Evolutionary conservation across 805 yeast species (phyloP), one percentile per base, ranked within the genome.

Genomic region (Hanseniaspora lachancei): DNA sequence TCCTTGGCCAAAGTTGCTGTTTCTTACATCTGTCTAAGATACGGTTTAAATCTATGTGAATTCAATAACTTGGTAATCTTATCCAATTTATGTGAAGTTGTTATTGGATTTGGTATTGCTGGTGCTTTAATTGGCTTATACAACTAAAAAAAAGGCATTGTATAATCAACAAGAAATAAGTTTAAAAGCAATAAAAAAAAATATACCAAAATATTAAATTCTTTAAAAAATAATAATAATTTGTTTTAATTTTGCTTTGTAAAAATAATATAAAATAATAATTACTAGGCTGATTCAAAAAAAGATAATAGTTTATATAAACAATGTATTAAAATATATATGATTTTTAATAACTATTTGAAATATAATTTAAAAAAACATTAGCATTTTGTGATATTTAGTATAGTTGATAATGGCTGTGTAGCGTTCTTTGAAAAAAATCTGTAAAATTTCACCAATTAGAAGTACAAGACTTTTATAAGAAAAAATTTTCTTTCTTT

Each of bases 71-170:
- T 53, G 21, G 56, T 32, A 16, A 29, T 53, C 15, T 15, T 38
- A 27, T 53, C 56, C 40, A 43, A 53, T 34, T 46, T 53, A 35
- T 44, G 40, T 23, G 56, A 53, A 46, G 47, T 53, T 39, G 35
- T 35, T 32, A 53, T 53, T 46, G 56, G 50, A 38, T 46, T 53
- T 6, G 56, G 56, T 53, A 24, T 46, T 29, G 40, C 39, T 46
- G 56, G 56, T 53, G 50, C 47, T 46, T 46, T 53, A 32, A 46
- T 53, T 46, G 43, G 56, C 32, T 39, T 53, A 39, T 53, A 44
- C 47, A 39, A 46, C 20, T 53, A 39, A 46, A 20, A 7, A 4
- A 32, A n/a, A n/a, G n/a, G n/a, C n/a, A 29, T 41, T 35, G 34
- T 13, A 46, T 23, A 18, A 9, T 13, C 15, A 29, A 46, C 32